Base-by-base conservation (phyloP, 768 basidiomycete genomes). In the Asterophora lycoperdoides region DNA sequence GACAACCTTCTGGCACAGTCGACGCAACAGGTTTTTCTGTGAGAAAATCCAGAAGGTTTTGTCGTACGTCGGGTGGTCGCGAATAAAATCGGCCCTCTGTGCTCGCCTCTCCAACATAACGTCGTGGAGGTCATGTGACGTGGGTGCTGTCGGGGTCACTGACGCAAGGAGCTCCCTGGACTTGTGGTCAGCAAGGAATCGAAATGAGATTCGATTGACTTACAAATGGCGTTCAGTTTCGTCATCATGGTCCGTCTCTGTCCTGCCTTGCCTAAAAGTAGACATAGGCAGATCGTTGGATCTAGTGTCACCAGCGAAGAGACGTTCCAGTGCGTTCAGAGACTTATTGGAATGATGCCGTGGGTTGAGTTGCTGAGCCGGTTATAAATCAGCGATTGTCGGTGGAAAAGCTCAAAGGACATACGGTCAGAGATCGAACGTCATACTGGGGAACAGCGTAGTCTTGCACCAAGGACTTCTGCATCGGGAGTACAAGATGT, bases 41-140 rank as follows among this genome's bases (percentile, higher is more conserved):
- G 86, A 79, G 62, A 97, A 86, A 15, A 95, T 52, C 88, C 90
- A 96, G 52, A 97, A 86, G 0, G 89, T 80, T 59, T 83, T 88
- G 66, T 97, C 94, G 60, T 89, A 98, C 2, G 84, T 77, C 0
- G 95, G 93, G 67, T 96, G 87, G 46, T 85, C 80, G 2, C 78
- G 80, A 55, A 96, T 95, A 64, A 95, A 93, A 55, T 94, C 89
- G 0, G 86, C 84, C 60, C 83, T 87, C 57, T 80, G 80, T 7
- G 87, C 89, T 6, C 81, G 77, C 15, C 77, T 78, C 66, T 94
- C 89, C 48, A 81, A 76, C 32, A 77, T 54, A 15, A 76, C 77
- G 58, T 94, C 87, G 51, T 76, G 74, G 8, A 75, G 60, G 37
- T 83, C 79, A 53, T 83, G 80, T 8, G 70, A 64, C 5, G 67